A percentile compares a stretch with the other conserved stretches of the same genome.
These are phyloP conservation scores for Warburgia ugandensis DNA, from an alignment of 164 flowering plant species.

Conservation along the genomic window DNA sequence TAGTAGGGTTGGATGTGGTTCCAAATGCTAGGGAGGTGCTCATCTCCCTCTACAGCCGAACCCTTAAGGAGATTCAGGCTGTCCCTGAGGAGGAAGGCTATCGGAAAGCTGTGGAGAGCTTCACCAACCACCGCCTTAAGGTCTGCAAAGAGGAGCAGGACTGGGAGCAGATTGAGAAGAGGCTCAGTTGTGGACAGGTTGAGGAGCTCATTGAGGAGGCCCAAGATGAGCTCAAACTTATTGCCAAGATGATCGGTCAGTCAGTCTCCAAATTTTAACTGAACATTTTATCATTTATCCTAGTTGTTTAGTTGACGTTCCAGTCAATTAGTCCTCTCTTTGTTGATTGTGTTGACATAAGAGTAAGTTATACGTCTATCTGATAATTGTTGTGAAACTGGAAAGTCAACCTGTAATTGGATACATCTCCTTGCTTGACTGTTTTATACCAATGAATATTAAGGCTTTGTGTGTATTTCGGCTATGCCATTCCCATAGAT, in stretches of 20 bases:
- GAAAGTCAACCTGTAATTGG: too few relatives aligned
- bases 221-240: conserved; percentile 79
- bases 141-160: conserved; percentile 84
- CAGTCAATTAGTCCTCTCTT: too few relatives aligned
- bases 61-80: conserved; percentile 83
- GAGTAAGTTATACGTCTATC: too few relatives aligned
- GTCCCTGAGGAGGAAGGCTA: conserved; percentile 94
- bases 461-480: too few relatives aligned
- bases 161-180: conserved; percentile 88
- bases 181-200: conserved; percentile 88
- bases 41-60: conserved; percentile 67
- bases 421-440: too few relatives aligned
- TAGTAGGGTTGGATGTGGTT: conserved; percentile 90
- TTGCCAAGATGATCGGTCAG: conserved; percentile 82
- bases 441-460: too few relatives aligned
- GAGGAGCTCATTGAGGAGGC: conserved; percentile 98
- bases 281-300: too few relatives aligned
- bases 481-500: too few relatives aligned
- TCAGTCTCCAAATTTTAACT: too few relatives aligned
- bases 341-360: too few relatives aligned
- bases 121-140: conserved; percentile 75
- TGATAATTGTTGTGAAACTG: too few relatives aligned
- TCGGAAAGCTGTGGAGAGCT: conserved; percentile 88
- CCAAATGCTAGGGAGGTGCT: conserved; percentile 87
- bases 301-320: too few relatives aligned